Evolutionary conservation across 352 stramenopile genomes (phyloP), one percentile per base, ranked within the genome.

Genomic region (Phytophthora fragariae): DNA sequence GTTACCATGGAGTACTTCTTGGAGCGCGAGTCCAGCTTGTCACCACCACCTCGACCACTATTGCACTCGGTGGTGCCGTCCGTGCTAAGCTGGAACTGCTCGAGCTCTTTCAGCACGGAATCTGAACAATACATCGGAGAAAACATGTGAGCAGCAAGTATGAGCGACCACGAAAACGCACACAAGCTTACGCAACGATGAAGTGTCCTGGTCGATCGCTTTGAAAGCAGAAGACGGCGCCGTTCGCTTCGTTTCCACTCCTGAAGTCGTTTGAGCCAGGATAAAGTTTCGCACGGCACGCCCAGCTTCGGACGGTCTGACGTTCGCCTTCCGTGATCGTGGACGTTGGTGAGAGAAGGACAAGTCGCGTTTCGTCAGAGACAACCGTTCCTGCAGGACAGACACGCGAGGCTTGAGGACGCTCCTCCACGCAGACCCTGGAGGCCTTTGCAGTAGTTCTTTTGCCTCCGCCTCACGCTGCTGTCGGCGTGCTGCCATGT

Each of bases 1-100:
- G 84, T 90, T 53, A 89, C 82, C 52, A 86, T 77, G 17, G 81
- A 68, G 59, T 87, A 90, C n/a, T 77, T 84, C 44, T 62, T 77
- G 12, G 44, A 37, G 11, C 69, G 58, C 29, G 35, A 39, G 8
- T 73, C 59, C 2, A 33, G 14, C 49, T 31, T 68, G n/a, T 72
- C 68, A 35, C 37, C 37, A 12, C 37, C 37, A 14, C 41, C 29
- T 66, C 62, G 56, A 73, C 68, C 65, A 27, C 52, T 79, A 9
- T 15, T 54, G 29, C 59, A 67, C 29, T 76, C 62, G 24, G 11
- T 49, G 17, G n/a, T 65, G 33, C 54, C 68, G 24, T 72, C 67
- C 10, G 67, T 70, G 27, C 73, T 65, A 19, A 78, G 49, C 21
- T 84, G 77, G 41, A 88, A 75, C 47, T 90, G 77, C 6, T 87